These are phyloP conservation scores for Ambrosia artemisiifolia DNA, from an alignment of 129 eudicot genomes.

Conservation along the genomic window DNA sequence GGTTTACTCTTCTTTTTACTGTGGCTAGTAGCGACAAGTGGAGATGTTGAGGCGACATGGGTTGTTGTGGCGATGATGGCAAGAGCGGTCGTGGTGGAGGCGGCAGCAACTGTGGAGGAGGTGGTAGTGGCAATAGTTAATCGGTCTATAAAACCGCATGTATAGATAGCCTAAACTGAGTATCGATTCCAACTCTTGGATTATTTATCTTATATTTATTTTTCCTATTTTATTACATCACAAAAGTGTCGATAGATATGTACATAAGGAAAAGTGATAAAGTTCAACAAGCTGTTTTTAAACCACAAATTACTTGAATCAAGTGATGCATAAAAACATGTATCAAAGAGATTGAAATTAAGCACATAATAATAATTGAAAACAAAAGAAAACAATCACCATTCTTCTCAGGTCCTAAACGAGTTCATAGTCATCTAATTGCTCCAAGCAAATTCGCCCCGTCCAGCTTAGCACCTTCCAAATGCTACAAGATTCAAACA, in stretches of 20 bases:
- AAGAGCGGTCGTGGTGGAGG: too few relatives aligned
- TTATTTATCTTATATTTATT: too few relatives aligned
- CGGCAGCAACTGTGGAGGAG: too few relatives aligned
- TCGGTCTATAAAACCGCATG: too few relatives aligned
- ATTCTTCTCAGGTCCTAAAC: conserved; percentile 10
- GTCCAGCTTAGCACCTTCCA: conserved; percentile 79
- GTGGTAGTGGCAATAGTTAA: too few relatives aligned
- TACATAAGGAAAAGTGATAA: background rate
- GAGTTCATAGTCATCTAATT: conserved; percentile 48
- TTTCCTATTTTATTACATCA: conserved; percentile 8
- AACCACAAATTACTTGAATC: conserved; percentile 2
- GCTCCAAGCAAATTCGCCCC: conserved; percentile 86
- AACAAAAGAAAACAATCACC: background rate
- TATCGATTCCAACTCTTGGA: too few relatives aligned
- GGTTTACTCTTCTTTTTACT: too few relatives aligned
- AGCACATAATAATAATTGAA: background rate
- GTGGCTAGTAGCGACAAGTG: too few relatives aligned
- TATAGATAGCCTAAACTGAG: too few relatives aligned
- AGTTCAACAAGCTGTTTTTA: background rate
- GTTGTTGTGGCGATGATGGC: too few relatives aligned
- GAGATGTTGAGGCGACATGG: too few relatives aligned
- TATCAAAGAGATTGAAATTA: background rate
- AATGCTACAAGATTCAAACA: conserved; percentile 35
- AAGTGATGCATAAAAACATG: background rate
- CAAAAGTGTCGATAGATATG: background rate